Base-by-base conservation (phyloP, 2,329 filamentous ascomycete genomes). In the Aureobasidium leucospermi region DNA sequence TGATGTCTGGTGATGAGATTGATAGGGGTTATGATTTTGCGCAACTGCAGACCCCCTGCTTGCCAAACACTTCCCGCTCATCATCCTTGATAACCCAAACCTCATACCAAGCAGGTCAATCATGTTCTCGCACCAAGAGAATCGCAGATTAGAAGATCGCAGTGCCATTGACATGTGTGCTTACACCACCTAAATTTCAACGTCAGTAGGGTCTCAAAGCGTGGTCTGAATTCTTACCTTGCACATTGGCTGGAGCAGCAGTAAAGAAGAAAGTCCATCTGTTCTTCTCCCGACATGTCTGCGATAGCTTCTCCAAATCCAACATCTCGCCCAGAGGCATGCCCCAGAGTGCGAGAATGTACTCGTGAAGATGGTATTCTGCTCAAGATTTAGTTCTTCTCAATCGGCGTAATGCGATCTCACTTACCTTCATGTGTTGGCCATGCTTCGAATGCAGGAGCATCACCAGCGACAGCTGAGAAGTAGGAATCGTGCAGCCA, bases 381-480 rank as follows among this genome's bases (percentile, higher is more conserved):
- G 81, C 78, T 13, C 16, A 5, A 38, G 3, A 3, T 6, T 49
- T 2, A 49, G 32, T 7, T 49, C 6, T 38, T n/a, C 9, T 28
- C 34, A n/a, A n/a, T n/a, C n/a, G n/a, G n/a, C n/a, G n/a, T n/a
- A n/a, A n/a, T n/a, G n/a, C 83, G 69, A 4, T 82, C 69, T 64
- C 77, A 78, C 13, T 73, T 71, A 60, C 62, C 58, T 45, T 61
- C 53, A 41, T 60, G 56, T 60, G 49, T 45, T 78, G 62, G 60
- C 62, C 60, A 63, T 19, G 52, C 86, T 73, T 90, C 87, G 62
- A 89, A 88, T 0, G 80, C 76, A 19, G 80, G 81, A 11, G 79
- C 74, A 67, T 90, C 87, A 0, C 84, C 83, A 0, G 80, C 84
- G 1, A 87, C 85, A 0, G 82, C 83, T 0, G 85, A 77, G 64